Conservation (phyloP, 2,329 filamentous ascomycete species). For the Juglanconis oblonga region DNA sequence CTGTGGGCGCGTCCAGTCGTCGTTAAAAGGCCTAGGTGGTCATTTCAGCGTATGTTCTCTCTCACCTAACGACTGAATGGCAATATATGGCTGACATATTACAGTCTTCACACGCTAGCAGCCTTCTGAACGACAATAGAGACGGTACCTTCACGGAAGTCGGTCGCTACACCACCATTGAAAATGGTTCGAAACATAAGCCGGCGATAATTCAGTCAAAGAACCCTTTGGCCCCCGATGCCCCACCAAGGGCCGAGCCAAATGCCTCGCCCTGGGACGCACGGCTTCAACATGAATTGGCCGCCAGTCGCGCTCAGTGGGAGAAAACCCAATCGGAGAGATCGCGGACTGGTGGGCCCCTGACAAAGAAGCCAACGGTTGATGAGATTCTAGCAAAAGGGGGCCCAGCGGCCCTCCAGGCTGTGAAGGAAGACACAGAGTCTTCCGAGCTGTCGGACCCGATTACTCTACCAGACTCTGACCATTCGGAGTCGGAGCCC, state of each 20-base stretch:
- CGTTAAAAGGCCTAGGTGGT: background rate
- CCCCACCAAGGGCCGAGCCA: background rate
- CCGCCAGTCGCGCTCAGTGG: background rate
- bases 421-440: background rate
- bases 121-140: slow-evolving; percentile 9
- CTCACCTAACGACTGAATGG: background rate
- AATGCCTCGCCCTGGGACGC: background rate
- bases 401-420: background rate
- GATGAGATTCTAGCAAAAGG: slow-evolving; percentile 3
- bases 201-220: slow-evolving; percentile 2
- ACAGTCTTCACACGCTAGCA: background rate
- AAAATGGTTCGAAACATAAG: background rate
- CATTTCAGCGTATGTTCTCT: slow-evolving; percentile 4
- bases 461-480: background rate
- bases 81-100: background rate
- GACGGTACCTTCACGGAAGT: slow-evolving; percentile 4
- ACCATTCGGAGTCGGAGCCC: background rate
- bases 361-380: background rate
- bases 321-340: background rate
- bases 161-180: background rate
- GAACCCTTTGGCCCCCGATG: background rate
- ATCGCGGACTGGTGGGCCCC: too few relatives aligned
- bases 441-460: background rate
- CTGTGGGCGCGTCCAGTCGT: background rate
- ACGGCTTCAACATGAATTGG: background rate